Evolutionary conservation across 257 asterid species (phyloP).

Genomic region (Nicotiana sylvestris): DNA sequence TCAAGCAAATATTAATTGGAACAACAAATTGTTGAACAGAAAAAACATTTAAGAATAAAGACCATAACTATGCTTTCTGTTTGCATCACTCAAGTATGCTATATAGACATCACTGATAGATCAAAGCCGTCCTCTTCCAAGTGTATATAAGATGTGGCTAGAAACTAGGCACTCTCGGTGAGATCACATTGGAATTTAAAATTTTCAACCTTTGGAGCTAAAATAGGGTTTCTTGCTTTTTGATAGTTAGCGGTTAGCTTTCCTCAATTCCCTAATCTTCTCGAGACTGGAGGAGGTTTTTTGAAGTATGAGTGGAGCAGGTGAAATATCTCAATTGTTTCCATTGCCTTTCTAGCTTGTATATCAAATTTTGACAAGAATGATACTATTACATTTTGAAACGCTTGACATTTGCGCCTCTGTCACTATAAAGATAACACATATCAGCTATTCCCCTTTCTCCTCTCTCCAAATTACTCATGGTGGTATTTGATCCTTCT

Average conservation of each 20-base stretch:
- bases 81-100: background rate
- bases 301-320: constrained; percentile 8
- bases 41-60: constrained; percentile 28
- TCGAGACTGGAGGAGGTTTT: constrained; percentile 10
- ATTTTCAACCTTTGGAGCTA: background rate
- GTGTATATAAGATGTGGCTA: background rate
- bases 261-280: background rate
- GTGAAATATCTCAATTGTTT: constrained; percentile 10
- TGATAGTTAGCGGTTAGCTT: background rate
- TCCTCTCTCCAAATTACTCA: background rate
- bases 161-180: background rate
- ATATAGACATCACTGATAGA: background rate
- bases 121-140: background rate
- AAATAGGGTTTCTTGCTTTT: background rate
- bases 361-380: constrained; percentile 14
- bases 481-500: background rate
- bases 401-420: background rate
- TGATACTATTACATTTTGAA: background rate
- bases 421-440: background rate
- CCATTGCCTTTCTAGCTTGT: background rate
- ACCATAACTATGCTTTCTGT: background rate
- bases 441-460: background rate
- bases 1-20: constrained; percentile 43
- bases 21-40: constrained; percentile 30
- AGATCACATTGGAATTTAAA: background rate